A percentile compares a stretch with the other conserved stretches of the same genome.
phyloP scores from a whole-genome alignment of 352 stramenopile genomes.

The Phytophthora pisi region DNA sequence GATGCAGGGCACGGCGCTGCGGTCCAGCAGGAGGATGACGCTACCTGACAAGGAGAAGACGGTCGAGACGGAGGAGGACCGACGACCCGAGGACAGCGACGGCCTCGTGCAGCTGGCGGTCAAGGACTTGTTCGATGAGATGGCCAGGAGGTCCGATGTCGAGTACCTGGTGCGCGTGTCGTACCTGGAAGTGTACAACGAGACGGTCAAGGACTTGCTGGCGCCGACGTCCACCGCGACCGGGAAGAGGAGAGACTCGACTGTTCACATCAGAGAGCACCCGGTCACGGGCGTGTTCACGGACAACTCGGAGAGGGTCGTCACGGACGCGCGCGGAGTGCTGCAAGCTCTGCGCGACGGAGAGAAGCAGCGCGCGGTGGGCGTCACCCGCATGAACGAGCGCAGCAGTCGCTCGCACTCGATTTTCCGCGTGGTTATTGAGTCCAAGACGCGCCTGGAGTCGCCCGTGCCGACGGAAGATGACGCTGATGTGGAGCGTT shows the following conservation, averaged over 20 bases:
- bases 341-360: conserved; percentile 47
- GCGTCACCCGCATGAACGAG: conserved; percentile 62
- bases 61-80: conserved; percentile 39
- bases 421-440: conserved; percentile 50
- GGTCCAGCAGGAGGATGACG: conserved; percentile 13
- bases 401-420: conserved; percentile 62
- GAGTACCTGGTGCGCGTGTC: conserved; percentile 93
- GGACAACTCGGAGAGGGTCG: conserved; percentile 50
- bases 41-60: conserved; percentile 17
- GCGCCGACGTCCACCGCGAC: conserved; percentile 4
- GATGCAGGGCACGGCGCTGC: conserved; percentile 56
- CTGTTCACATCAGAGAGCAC: conserved; percentile 52
- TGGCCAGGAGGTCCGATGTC: conserved; percentile 44
- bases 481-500: conserved; percentile 21
- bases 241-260: conserved; percentile 30
- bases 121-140: conserved; percentile 63
- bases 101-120: conserved; percentile 48
- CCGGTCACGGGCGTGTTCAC: conserved; percentile 58
- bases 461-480: conserved; percentile 10
- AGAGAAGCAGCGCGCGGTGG: conserved; percentile 47
- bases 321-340: conserved; percentile 45
- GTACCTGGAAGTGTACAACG: conserved; percentile 99
- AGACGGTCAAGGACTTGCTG: conserved; percentile 95
- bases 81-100: conserved; percentile 37
- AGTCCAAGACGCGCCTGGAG: conserved; percentile 42